Percentiles rank a stretch among this genome's conserved stretches.
Evolutionary conservation across 768 basidiomycete species (phyloP).

Genomic region (Lactarius indigo): DNA sequence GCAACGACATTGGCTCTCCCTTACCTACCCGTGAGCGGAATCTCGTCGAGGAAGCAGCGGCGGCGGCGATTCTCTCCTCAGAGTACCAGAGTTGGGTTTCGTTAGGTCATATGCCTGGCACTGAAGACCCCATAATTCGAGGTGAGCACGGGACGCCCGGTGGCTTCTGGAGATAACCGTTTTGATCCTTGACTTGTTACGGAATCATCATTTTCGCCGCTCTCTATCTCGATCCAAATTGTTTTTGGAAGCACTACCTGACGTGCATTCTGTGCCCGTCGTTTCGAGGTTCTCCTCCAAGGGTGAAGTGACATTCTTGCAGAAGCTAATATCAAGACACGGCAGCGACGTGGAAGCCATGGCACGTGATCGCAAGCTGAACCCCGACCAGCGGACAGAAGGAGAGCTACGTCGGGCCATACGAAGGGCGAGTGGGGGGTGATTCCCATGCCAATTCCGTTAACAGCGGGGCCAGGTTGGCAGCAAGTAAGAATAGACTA

Average conservation of each 20-base stretch:
- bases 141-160: conserved; percentile 19
- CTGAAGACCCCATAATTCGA: conserved; percentile 17
- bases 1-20: conserved; percentile 7
- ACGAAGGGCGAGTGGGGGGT: conserved; percentile 48
- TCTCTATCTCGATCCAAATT: conserved; percentile 6
- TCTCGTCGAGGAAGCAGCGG: conserved; percentile 16
- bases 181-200: conserved; percentile 20
- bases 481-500: conserved; percentile 22
- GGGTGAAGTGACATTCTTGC: conserved; percentile 67
- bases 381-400: conserved; percentile 78
- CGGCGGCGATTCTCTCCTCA: conserved; percentile 3
- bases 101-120: conserved; percentile 9
- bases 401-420: conserved; percentile 71
- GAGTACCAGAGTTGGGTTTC: conserved; percentile 17
- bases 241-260: conserved; percentile 20
- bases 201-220: conserved; percentile 19
- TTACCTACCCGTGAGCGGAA: not conserved
- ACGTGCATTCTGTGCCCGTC: conserved; percentile 5
- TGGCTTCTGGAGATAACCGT: conserved; percentile 26
- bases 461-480: conserved; percentile 12
- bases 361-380: conserved; percentile 75
- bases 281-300: conserved; percentile 55
- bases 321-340: conserved; percentile 62
- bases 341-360: conserved; percentile 70
- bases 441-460: conserved; percentile 9